Percentiles rank a stretch among this genome's conserved stretches.
Evolutionary conservation across 106 monocot species (phyloP).

Genomic region (Narthecium ossifragum): DNA sequence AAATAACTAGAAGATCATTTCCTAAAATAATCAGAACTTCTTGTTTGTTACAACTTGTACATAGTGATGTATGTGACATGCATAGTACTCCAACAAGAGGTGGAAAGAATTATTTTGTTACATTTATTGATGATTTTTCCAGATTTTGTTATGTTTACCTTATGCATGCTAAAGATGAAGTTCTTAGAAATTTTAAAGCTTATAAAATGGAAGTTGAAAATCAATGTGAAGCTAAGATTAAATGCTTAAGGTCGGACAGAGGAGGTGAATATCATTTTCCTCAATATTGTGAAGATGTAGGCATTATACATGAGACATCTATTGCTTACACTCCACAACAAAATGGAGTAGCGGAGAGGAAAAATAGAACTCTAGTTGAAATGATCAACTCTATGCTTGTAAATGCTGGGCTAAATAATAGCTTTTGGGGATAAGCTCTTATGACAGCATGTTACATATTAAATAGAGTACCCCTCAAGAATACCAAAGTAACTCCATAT

Average conservation of each 20-base stretch:
- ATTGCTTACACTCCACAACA: not conserved
- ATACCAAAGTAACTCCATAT: not conserved
- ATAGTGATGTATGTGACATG: not conserved
- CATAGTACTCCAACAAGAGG: not conserved
- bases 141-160: not conserved
- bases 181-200: not conserved
- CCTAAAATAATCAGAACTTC: not conserved
- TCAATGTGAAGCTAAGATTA: not conserved
- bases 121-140: not conserved
- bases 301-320: not conserved
- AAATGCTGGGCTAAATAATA: not conserved
- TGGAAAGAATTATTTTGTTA: not conserved
- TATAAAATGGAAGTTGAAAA: not conserved
- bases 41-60: not conserved
- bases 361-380: not conserved
- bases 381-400: not conserved
- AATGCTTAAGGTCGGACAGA: not conserved
- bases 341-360: not conserved
- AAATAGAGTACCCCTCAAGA: not conserved
- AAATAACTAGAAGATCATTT: conserved; percentile 1
- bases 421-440: not conserved
- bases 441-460: not conserved
- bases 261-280: not conserved
- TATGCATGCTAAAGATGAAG: not conserved
- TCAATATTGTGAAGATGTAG: not conserved